phyloP scores from a whole-genome alignment of 257 asterid species.

The Solanum lignicaule region DNA sequence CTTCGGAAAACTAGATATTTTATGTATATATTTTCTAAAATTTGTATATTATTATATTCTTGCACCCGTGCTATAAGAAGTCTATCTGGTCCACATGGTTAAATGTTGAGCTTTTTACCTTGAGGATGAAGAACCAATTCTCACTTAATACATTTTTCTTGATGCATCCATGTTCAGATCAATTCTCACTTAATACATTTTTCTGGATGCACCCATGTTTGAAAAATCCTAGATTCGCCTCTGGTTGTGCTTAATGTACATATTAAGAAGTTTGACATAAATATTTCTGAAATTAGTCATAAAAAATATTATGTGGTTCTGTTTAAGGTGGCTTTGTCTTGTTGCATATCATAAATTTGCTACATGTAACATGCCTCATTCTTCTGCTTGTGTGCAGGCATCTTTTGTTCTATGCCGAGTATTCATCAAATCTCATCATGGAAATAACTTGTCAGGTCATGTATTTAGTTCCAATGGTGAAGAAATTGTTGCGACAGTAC shows the following conservation, averaged over 20 bases:
- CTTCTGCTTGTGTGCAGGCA: constrained; percentile 19
- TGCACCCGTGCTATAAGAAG: no score
- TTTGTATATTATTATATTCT: no score
- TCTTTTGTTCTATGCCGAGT: constrained; percentile 39
- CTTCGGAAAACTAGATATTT: no score
- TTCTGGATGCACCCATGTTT: no score
- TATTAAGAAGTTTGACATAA: neutral
- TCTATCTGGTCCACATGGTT: no score
- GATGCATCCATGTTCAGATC: no score
- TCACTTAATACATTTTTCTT: no score
- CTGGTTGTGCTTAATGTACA: neutral
- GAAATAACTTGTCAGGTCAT: constrained; percentile 10
- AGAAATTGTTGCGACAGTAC: constrained; percentile 22
- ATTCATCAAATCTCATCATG: constrained; percentile 7
- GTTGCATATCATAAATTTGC: neutral
- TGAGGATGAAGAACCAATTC: no score
- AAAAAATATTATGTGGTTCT: neutral
- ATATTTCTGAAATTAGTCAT: neutral
- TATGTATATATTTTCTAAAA: no score
- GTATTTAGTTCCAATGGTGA: constrained; percentile 21
- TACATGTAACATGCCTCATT: neutral
- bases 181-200: no score
- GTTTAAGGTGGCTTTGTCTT: neutral
- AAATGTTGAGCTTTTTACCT: no score
- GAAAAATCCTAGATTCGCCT: no score